Percentiles rank a stretch among this genome's conserved stretches.
phyloP scores from a whole-genome alignment of 306 rosid species.

The Psophocarpus tetragonolobus region DNA sequence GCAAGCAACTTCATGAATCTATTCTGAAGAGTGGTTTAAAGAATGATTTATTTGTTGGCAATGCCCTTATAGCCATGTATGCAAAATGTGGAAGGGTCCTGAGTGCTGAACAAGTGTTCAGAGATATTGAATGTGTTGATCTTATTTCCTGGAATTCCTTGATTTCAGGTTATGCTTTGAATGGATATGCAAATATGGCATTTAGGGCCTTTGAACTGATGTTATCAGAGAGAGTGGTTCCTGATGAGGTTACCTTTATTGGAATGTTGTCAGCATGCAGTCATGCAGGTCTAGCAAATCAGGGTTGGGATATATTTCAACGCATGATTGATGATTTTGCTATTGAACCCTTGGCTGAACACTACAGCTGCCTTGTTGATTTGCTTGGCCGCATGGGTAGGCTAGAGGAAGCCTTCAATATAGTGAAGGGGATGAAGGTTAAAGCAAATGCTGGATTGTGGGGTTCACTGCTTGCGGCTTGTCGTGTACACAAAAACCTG shows the following conservation, averaged over 20 bases:
- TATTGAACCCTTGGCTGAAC: slow-evolving; percentile 67
- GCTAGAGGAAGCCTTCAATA: slow-evolving; percentile 69
- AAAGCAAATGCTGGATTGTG: slow-evolving; percentile 66
- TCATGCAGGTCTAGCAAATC: slow-evolving; percentile 64
- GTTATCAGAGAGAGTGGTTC: slow-evolving; percentile 49
- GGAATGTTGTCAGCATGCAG: slow-evolving; percentile 79
- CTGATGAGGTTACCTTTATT: slow-evolving; percentile 70
- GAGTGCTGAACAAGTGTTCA: slow-evolving; percentile 58
- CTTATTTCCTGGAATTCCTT: slow-evolving; percentile 84
- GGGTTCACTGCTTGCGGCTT: slow-evolving; percentile 82
- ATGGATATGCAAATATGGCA: slow-evolving; percentile 66
- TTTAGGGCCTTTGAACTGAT: slow-evolving; percentile 57
- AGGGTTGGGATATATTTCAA: slow-evolving; percentile 55
- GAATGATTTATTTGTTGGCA: slow-evolving; percentile 62
- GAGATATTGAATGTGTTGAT: slow-evolving; percentile 49
- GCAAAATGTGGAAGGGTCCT: slow-evolving; percentile 63
- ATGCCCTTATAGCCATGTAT: slow-evolving; percentile 77
- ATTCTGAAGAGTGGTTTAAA: slow-evolving; percentile 62
- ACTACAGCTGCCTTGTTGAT: slow-evolving; percentile 78
- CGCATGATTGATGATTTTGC: slow-evolving; percentile 59
- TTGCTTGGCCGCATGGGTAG: slow-evolving; percentile 76
- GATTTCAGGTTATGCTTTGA: slow-evolving; percentile 74
- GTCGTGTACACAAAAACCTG: slow-evolving; percentile 53
- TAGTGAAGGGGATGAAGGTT: slow-evolving; percentile 57
- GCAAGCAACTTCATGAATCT: slow-evolving; percentile 71